phyloP scores from a whole-genome alignment of 345 rosid genomes.

The Bruguiera sexangula region DNA sequence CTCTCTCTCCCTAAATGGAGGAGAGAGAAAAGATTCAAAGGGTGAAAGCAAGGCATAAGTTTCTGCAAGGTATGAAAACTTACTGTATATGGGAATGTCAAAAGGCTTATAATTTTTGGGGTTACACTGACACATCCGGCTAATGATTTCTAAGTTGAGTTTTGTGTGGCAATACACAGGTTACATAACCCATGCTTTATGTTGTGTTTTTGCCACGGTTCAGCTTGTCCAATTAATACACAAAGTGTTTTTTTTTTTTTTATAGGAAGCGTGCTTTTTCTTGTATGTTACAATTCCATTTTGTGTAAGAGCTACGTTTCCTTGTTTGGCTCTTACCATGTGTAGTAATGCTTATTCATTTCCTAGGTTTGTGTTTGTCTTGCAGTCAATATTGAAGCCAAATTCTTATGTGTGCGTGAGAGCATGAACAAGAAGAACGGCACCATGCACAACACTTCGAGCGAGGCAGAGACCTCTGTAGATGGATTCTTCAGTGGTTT shows the following conservation, averaged over 20 bases:
- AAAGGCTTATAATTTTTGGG: neutral
- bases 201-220: no score
- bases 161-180: no score
- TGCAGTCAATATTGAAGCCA: slow-evolving; percentile 23
- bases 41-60: slow-evolving; percentile 36
- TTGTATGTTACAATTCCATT: no score
- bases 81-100: slow-evolving; percentile 6
- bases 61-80: slow-evolving; percentile 40
- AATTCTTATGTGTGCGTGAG: slow-evolving; percentile 8
- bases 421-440: neutral
- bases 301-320: no score
- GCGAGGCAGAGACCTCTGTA: neutral
- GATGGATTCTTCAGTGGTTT: slow-evolving; percentile 3
- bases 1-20: slow-evolving; percentile 23
- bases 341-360: neutral
- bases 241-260: no score
- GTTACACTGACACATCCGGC: neutral
- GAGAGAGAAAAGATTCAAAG: slow-evolving; percentile 32
- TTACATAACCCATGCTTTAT: no score
- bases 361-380: neutral
- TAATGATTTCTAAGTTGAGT: no score
- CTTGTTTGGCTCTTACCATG: no score
- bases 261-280: no score
- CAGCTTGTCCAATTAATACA: no score
- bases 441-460: neutral